These are phyloP conservation scores for Chlorella ohadii DNA, from an alignment of 139 green algal genomes.

Conservation along the genomic window DNA sequence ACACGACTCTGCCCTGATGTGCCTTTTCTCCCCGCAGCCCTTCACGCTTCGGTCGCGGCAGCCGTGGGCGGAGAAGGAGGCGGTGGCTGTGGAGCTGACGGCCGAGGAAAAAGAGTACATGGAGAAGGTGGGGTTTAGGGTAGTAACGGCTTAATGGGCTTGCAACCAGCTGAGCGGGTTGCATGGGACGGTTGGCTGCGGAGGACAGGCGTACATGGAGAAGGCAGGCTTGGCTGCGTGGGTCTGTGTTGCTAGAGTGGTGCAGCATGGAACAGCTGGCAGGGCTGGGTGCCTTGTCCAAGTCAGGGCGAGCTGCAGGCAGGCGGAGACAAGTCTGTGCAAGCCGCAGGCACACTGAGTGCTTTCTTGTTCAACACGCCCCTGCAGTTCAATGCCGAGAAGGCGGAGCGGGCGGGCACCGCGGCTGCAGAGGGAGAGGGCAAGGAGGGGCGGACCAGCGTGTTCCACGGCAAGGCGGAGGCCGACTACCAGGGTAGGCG, in stretches of 20 bases:
- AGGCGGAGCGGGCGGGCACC: conserved; percentile 44
- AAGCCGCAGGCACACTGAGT: no score
- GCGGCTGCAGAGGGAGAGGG: conserved; percentile 53
- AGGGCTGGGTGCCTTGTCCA: no score
- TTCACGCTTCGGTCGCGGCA: conserved; percentile 65
- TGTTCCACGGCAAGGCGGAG: conserved; percentile 84
- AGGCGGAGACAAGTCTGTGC: no score
- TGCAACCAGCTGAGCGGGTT: not conserved
- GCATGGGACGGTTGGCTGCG: no score
- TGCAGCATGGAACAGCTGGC: no score
- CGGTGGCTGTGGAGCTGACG: conserved; percentile 68
- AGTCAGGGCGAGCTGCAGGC: no score
- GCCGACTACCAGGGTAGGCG: conserved; percentile 82
- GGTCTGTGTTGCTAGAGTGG: no score
- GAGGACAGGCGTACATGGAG: no score
- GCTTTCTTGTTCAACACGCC: no score
- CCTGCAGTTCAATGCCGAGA: conserved; percentile 47
- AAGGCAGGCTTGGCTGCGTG: no score
- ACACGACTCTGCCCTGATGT: no score
- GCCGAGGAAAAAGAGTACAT: conserved; percentile 93
- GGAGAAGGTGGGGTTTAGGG: conserved; percentile 51
- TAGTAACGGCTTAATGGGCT: not conserved
- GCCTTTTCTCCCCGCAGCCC: no score
- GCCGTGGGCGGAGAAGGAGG: conserved; percentile 86
- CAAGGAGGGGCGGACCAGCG: conserved; percentile 43